Evolutionary conservation across 108 stramenopile genomes (phyloP).

Genomic region (Skeletonema menzelii): DNA sequence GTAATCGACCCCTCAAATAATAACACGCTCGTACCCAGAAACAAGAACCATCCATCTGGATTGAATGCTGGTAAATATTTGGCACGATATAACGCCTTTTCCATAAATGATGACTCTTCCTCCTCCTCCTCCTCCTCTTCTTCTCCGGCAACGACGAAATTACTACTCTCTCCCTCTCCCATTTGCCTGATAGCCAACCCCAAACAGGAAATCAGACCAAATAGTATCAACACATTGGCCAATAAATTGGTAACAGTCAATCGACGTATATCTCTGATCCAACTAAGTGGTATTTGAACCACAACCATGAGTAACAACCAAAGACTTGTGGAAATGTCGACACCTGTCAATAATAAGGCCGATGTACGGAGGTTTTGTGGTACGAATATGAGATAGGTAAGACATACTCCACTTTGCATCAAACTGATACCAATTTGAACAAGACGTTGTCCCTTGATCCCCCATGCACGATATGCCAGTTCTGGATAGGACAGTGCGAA

Average conservation of each 20-base stretch:
- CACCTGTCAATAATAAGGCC: slow-evolving; percentile 4
- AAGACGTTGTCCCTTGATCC: slow-evolving; percentile 34
- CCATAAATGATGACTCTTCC: slow-evolving; percentile 5
- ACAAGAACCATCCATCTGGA: slow-evolving; percentile 60
- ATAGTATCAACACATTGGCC: slow-evolving; percentile 65
- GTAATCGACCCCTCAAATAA: slow-evolving; percentile 74
- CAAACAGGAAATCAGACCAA: slow-evolving; percentile 59
- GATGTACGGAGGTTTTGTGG: slow-evolving; percentile 57
- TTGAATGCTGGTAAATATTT: slow-evolving; percentile 29
- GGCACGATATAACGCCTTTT: slow-evolving; percentile 12
- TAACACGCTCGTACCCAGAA: slow-evolving; percentile 64
- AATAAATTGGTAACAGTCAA: slow-evolving; percentile 69
- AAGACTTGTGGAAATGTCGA: slow-evolving; percentile 34
- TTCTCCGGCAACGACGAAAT: slow-evolving; percentile 2
- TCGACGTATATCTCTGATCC: slow-evolving; percentile 68
- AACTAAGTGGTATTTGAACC: slow-evolving; percentile 60
- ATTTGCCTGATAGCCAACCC: slow-evolving; percentile 47
- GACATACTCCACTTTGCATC: slow-evolving; percentile 72
- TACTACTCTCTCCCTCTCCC: slow-evolving; percentile 1
- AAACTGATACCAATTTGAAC: slow-evolving; percentile 65
- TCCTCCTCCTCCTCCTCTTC: too few relatives aligned
- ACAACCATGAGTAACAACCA: slow-evolving; percentile 56
- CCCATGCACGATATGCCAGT: slow-evolving; percentile 60
- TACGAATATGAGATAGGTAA: slow-evolving; percentile 80
- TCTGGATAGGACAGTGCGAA: slow-evolving; percentile 60